A percentile compares a stretch with the other conserved stretches of the same genome.
Conservation (phyloP, 139 green algal genomes). For the Chlamydomonas sp. region DNA sequence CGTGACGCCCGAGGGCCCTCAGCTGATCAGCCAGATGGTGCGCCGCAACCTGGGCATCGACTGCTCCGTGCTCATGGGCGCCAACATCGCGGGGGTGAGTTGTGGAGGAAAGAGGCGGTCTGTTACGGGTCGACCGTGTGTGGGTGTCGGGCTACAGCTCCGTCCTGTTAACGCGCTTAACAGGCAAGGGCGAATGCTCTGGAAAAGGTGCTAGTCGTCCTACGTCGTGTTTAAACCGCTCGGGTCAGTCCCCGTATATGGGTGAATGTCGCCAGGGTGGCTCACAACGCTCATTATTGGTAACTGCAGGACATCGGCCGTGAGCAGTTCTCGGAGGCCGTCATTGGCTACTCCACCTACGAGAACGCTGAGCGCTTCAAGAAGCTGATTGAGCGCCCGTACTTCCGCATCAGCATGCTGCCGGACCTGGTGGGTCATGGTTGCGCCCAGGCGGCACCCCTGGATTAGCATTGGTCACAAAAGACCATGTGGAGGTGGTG, state of each 20-base stretch:
- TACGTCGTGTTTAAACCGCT: conserved; percentile 84
- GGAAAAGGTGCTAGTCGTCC: conserved; percentile 60
- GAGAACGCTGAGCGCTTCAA: conserved; percentile 56
- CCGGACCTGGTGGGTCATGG: conserved; percentile 57
- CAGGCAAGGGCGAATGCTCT: conserved; percentile 66
- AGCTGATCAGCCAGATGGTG: conserved; percentile 81
- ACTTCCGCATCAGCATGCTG: conserved; percentile 69
- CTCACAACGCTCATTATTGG: too few relatives aligned
- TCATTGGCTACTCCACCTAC: neutral
- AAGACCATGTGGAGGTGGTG: neutral
- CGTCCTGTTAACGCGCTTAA: too few relatives aligned
- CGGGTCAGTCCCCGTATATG: conserved; percentile 17
- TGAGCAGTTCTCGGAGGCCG: neutral
- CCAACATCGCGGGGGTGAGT: conserved; percentile 83
- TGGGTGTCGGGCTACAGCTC: too few relatives aligned
- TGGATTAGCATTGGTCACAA: too few relatives aligned
- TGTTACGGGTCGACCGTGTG: too few relatives aligned
- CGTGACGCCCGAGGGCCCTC: conserved; percentile 71
- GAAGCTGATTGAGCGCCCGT: conserved; percentile 62
- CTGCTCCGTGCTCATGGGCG: conserved; percentile 80
- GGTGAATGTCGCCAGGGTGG: too few relatives aligned
- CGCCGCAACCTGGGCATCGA: conserved; percentile 62
- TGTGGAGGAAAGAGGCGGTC: conserved; percentile 9
- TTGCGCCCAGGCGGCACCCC: neutral
- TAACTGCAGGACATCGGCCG: neutral